phyloP scores from a whole-genome alignment of 208 protist genomes.

The Wallacemonas sp. region DNA sequence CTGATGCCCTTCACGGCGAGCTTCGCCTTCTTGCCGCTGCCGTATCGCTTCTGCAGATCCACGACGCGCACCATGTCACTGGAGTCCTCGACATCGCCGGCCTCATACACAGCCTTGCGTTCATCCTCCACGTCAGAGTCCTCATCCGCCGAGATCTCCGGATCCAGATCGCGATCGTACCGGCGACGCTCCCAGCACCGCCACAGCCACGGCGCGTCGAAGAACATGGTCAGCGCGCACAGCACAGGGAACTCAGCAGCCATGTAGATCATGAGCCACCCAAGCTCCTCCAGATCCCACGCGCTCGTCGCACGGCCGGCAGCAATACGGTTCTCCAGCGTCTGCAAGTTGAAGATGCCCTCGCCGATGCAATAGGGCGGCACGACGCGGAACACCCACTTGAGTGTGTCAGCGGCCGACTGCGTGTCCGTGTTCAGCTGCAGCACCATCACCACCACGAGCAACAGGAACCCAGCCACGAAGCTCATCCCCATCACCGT shows the following conservation, averaged over 20 bases:
- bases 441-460: constrained; percentile 39
- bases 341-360: constrained; percentile 44
- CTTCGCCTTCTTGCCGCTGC: constrained; percentile 29
- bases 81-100: constrained; percentile 13
- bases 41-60: constrained; percentile 43
- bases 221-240: constrained; percentile 29
- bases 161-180: constrained; percentile 18
- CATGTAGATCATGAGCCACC: constrained; percentile 47
- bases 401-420: constrained; percentile 19
- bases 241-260: constrained; percentile 31
- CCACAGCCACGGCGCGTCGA: constrained; percentile 39
- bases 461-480: constrained; percentile 45
- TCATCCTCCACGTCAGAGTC: constrained; percentile 61
- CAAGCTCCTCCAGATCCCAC: constrained; percentile 27
- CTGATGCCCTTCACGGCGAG: constrained; percentile 45
- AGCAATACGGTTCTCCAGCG: constrained; percentile 9
- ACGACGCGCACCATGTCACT: constrained; percentile 43
- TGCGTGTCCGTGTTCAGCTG: constrained; percentile 26
- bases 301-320: constrained; percentile 13
- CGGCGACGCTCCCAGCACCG: constrained; percentile 14
- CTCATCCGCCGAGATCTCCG: constrained; percentile 19
- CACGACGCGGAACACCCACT: constrained; percentile 48
- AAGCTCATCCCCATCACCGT: constrained; percentile 52
- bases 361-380: constrained; percentile 63
- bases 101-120: constrained; percentile 34